phyloP scores from a whole-genome alignment of 2,329 filamentous ascomycete species.

The Beauveria asiatica region DNA sequence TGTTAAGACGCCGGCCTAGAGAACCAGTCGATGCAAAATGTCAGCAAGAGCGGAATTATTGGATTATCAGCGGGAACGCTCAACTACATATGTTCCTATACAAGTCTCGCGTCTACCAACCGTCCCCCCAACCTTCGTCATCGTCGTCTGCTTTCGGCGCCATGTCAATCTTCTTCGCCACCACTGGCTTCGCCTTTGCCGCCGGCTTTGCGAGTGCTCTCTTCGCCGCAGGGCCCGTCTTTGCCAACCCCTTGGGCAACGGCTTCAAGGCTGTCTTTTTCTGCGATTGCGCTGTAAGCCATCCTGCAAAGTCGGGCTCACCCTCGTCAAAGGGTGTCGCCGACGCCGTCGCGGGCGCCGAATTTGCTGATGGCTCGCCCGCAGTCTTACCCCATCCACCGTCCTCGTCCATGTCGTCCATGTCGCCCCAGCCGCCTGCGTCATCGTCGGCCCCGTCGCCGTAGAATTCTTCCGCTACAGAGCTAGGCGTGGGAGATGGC shows the following conservation, averaged over 20 bases:
- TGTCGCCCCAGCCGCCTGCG: conserved; percentile 67
- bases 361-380: conserved; percentile 25
- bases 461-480: conserved; percentile 42
- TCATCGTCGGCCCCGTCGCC: conserved; percentile 51
- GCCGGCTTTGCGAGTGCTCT: conserved; percentile 31
- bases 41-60: no score
- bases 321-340: conserved; percentile 65
- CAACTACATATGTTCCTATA: not conserved
- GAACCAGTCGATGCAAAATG: no score
- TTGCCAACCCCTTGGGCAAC: conserved; percentile 75
- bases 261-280: conserved; percentile 60
- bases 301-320: conserved; percentile 93
- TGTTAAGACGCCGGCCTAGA: no score
- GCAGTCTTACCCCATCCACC: conserved; percentile 30
- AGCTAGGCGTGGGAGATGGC: conserved; percentile 36
- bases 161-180: conserved; percentile 60
- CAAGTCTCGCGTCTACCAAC: conserved; percentile 38
- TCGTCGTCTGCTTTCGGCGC: conserved; percentile 55
- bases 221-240: conserved; percentile 37
- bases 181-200: conserved; percentile 35
- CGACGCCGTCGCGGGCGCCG: conserved; percentile 17
- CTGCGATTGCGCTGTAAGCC: conserved; percentile 78
- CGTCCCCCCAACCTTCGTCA: conserved; percentile 59
- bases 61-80: not conserved
- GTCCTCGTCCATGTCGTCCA: conserved; percentile 46